Evolutionary conservation across 805 yeast genomes (phyloP).

Genomic region (Lachancea mirantina): DNA sequence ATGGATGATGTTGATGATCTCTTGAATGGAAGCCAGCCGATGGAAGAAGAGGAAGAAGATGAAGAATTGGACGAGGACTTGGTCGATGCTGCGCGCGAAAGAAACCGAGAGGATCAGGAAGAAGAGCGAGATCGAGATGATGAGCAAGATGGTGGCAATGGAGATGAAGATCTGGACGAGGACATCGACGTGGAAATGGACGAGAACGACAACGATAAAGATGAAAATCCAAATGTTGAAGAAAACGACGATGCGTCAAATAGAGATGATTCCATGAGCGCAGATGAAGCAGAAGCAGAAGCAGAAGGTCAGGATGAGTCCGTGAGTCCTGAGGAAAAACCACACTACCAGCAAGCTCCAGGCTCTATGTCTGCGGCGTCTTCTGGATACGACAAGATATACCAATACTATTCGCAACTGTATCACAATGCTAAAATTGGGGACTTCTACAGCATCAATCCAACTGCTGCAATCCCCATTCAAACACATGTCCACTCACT

Average conservation of each 20-base stretch:
- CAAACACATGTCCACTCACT: conserved; percentile 70
- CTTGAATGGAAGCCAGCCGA: conserved; percentile 24
- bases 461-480: conserved; percentile 84
- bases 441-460: conserved; percentile 60
- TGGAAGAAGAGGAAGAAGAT: conserved; percentile 22
- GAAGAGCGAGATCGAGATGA: conserved; percentile 10
- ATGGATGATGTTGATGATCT: conserved; percentile 31
- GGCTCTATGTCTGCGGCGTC: conserved; percentile 13
- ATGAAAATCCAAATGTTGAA: conserved; percentile 14
- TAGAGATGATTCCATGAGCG: conserved; percentile 17
- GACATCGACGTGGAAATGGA: conserved; percentile 20
- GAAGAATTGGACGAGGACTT: conserved; percentile 18
- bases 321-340: conserved; percentile 2
- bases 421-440: conserved; percentile 43
- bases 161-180: conserved; percentile 21
- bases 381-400: conserved; percentile 19
- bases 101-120: conserved; percentile 19
- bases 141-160: conserved; percentile 17
- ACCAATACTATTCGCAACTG: conserved; percentile 30
- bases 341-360: conserved; percentile 2
- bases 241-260: conserved; percentile 15
- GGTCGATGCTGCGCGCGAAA: conserved; percentile 20
- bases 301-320: conserved; percentile 16
- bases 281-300: conserved; percentile 19
- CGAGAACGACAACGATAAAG: conserved; percentile 19